These are phyloP conservation scores for Allantophomopsis lycopodina DNA, from an alignment of 2,329 filamentous ascomycete genomes.

Conservation along the genomic window DNA sequence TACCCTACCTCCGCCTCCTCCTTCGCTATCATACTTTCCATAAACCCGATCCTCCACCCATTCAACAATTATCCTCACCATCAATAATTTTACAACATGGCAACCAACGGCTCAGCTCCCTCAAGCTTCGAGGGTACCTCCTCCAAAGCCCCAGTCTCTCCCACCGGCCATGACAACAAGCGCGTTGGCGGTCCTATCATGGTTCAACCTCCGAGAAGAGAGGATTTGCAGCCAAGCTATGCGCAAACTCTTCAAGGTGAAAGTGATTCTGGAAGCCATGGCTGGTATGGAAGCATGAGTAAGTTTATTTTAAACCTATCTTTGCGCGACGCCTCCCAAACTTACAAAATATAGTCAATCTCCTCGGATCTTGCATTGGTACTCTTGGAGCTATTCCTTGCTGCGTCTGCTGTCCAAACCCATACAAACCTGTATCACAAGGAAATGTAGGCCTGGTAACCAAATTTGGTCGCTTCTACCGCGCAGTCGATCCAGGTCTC, in stretches of 20 bases:
- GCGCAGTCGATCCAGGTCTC: conserved; percentile 89
- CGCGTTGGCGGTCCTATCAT: no score
- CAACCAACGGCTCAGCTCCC: no score
- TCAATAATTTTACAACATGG: no score
- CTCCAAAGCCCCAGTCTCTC: no score
- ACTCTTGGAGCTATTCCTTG: conserved; percentile 78
- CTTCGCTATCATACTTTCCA: no score
- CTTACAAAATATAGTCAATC: conserved; percentile 40
- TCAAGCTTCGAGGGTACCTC: no score
- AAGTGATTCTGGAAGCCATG: conserved; percentile 54
- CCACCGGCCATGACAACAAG: no score
- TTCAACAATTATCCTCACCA: no score
- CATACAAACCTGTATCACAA: conserved; percentile 83
- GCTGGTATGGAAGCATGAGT: conserved; percentile 88
- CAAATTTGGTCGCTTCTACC: conserved; percentile 89
- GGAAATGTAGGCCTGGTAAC: conserved; percentile 93
- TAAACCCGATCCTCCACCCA: no score
- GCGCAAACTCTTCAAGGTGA: conserved; percentile 48
- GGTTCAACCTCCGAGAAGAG: conserved; percentile 67
- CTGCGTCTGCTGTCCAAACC: conserved; percentile 87
- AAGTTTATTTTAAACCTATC: conserved; percentile 20
- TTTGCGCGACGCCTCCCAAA: no score
- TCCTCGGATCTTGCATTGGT: conserved; percentile 61
- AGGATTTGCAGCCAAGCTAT: conserved; percentile 67
- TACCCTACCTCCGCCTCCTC: no score